Conservation (phyloP, 345 rosid genomes). For the Pistacia atlantica region DNA sequence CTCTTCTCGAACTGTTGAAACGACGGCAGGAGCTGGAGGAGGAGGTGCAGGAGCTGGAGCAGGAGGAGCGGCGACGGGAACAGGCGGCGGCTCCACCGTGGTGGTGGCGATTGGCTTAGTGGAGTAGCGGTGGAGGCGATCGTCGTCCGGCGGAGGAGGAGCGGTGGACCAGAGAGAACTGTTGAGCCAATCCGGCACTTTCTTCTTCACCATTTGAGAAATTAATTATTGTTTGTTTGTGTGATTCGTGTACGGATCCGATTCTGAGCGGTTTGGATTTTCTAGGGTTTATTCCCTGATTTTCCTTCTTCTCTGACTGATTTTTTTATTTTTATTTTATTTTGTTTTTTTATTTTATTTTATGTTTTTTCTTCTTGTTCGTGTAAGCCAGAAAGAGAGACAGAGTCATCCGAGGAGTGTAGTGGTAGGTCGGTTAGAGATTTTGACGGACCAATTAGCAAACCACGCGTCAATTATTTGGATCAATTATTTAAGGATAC, state of each 20-base stretch:
- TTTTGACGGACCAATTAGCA: slow-evolving; percentile 10
- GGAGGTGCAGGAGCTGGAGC: slow-evolving; percentile 32
- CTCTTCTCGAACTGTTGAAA: slow-evolving; percentile 7
- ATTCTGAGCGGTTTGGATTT: neutral
- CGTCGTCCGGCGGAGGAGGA: slow-evolving; percentile 48
- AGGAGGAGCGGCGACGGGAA: slow-evolving; percentile 47
- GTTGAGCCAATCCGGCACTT: slow-evolving; percentile 97
- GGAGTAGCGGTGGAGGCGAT: slow-evolving; percentile 37
- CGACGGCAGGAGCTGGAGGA: slow-evolving; percentile 38
- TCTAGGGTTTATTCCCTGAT: neutral
- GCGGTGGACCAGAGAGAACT: slow-evolving; percentile 85
- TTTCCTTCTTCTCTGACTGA: neutral
- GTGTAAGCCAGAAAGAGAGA: slow-evolving; percentile 24
- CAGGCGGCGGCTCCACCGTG: slow-evolving; percentile 39
- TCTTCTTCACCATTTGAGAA: slow-evolving; percentile 70
- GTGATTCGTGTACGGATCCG: neutral
- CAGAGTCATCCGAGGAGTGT: neutral
- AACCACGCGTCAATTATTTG: neutral
- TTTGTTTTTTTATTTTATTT: too few relatives aligned
- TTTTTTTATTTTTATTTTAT: too few relatives aligned
- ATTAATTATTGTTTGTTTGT: neutral
- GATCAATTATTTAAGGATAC: too few relatives aligned
- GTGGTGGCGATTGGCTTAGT: slow-evolving; percentile 31
- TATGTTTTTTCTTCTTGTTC: slow-evolving; percentile 26
- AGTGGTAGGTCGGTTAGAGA: neutral